A percentile compares a stretch with the other conserved stretches of the same genome.
Conservation (phyloP, 345 rosid genomes). For the Mercurialis annua region DNA sequence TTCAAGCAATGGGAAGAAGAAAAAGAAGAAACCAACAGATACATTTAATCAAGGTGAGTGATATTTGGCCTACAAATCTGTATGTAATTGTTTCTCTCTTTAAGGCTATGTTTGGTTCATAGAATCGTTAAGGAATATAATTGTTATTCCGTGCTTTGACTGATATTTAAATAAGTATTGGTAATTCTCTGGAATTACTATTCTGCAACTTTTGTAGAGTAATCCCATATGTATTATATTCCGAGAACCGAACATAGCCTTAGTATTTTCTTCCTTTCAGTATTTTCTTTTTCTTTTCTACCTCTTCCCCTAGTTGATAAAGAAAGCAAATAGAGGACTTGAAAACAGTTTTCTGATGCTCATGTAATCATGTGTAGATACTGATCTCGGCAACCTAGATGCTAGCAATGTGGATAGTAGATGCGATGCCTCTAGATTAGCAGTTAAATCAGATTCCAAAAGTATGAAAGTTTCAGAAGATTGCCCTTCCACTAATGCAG, state of each 20-base stretch:
- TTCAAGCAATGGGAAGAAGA: constrained; percentile 24
- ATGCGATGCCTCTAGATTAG: constrained; percentile 13
- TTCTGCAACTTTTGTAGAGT: too few relatives aligned
- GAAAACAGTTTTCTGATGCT: constrained; percentile 17
- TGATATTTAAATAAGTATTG: too few relatives aligned
- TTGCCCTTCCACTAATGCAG: constrained; percentile 10
- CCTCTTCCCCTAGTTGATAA: background rate
- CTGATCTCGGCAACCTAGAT: constrained; percentile 6
- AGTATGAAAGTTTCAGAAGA: constrained; percentile 7
- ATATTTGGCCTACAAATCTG: background rate
- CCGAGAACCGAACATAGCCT: too few relatives aligned
- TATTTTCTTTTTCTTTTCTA: background rate
- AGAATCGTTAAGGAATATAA: too few relatives aligned
- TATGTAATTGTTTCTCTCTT: background rate
- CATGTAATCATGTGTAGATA: constrained; percentile 21
- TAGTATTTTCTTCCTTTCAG: background rate
- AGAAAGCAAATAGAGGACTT: background rate
- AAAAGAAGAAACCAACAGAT: constrained; percentile 28
- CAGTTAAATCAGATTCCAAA: constrained; percentile 4
- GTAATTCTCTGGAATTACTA: too few relatives aligned
- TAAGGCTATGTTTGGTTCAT: too few relatives aligned
- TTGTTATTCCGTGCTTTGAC: too few relatives aligned
- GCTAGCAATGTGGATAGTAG: constrained; percentile 17
- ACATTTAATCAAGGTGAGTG: constrained; percentile 29
- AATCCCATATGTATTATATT: too few relatives aligned